Base-by-base conservation (phyloP, 2,329 filamentous ascomycete species). In the Ceratocystis huliohia region DNA sequence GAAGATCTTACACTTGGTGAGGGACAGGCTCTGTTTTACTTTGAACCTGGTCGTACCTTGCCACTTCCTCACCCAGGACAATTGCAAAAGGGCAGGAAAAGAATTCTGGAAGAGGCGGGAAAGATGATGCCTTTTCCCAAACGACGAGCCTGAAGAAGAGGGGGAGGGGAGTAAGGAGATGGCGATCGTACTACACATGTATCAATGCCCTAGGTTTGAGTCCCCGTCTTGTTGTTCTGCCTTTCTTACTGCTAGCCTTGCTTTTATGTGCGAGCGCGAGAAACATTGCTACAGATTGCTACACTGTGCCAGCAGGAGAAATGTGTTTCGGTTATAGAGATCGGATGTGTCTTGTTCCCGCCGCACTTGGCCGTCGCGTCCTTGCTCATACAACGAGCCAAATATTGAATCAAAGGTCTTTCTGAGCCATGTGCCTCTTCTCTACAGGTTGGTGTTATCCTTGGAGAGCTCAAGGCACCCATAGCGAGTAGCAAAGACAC, bases 1-100 rank as follows among this genome's bases (percentile, higher is more conserved):
- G 56, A 59, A 59, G 56, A 59, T 59, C 28, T 59, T 59, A 59
- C 56, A 59, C 30, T 37, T 37, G 56, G 20, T 59, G 56, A 59
- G 56, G 56, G 56, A 57, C 28, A 59, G 56, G 28, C 28, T 7
- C 37, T 30, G 56, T 59, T 59, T 59, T 59, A 37, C 56, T 37
- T 41, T 59, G 25, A 10, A 10, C 25, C 6, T 59, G 25, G 33
- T 59, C 56, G 37, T 30, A n/a, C 56, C 30, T 17, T 6, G 25
- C 37, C 10, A 15, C 37, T 41, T 41, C 3, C 17, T 59, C 17
- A 22, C 15, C 28, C n/a, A 10, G 15, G 13, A 5, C 15, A 15
- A n/a, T n/a, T 5, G n/a, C 5, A 20, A 59, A 37, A n/a, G 17
- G 50, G 25, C 5, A 10, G 48, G 25, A 10, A 25, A 22, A 50